Conservation (phyloP, 495 filamentous ascomycete species). For the Pyrenula aspistea region DNA sequence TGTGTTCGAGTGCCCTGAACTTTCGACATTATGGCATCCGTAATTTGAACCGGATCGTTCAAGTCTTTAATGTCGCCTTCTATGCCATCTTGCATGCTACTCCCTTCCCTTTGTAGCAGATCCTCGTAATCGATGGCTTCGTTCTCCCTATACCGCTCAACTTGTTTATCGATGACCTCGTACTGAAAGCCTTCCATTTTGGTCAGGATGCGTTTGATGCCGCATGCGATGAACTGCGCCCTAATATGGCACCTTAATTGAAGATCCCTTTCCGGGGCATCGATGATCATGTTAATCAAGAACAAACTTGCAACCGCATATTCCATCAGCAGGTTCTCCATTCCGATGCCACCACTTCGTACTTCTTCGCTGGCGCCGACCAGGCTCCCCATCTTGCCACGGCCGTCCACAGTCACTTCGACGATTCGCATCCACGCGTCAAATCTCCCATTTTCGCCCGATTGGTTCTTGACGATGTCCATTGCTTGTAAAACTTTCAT, state of each 20-base stretch:
- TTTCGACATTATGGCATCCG: constrained; percentile 83
- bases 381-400: constrained; percentile 95
- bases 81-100: constrained; percentile 77
- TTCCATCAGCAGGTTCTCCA: constrained; percentile 99
- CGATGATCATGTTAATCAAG: constrained; percentile 92
- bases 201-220: constrained; percentile 81
- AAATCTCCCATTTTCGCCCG: constrained; percentile 90
- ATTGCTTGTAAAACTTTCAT: constrained; percentile 85
- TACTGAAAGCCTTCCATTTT: constrained; percentile 99
- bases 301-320: constrained; percentile 93
- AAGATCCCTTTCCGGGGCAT: constrained; percentile 78
- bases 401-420: constrained; percentile 91
- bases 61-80: constrained; percentile 91
- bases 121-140: constrained; percentile 98
- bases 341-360: constrained; percentile 91
- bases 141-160: constrained; percentile 85
- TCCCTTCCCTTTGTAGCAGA: constrained; percentile 81
- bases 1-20: constrained; percentile 72
- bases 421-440: constrained; percentile 99
- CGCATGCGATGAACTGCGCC: constrained; percentile 91
- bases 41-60: constrained; percentile 84
- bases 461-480: constrained; percentile 79
- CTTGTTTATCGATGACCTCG: constrained; percentile 96
- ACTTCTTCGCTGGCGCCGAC: constrained; percentile 96
- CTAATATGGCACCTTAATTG: constrained; percentile 88